These are phyloP conservation scores for Allomyces macrogynus DNA, from an alignment of 192 early-diverging fungal species.

Conservation along the genomic window DNA sequence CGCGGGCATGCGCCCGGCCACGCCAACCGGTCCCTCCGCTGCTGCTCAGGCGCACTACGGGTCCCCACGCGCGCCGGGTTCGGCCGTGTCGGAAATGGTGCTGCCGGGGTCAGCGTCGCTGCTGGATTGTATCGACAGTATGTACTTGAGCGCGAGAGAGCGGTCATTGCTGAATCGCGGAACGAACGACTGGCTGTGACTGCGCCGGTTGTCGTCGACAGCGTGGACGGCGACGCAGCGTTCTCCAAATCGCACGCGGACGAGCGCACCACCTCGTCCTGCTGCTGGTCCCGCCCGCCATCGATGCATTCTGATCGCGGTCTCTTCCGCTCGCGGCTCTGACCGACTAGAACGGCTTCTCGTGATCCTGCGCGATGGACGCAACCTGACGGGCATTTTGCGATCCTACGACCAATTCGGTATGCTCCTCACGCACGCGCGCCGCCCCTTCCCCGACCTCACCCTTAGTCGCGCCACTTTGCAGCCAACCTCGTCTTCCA, in stretches of 20 bases:
- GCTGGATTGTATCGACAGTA: constrained; percentile 86
- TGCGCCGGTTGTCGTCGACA: not conserved
- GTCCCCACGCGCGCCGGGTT: too few species aligned
- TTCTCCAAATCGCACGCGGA: too few species aligned
- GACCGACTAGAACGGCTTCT: constrained; percentile 29
- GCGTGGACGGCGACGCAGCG: not conserved
- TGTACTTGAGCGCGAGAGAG: constrained; percentile 2
- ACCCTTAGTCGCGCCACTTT: not conserved
- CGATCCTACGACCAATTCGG: constrained; percentile 98
- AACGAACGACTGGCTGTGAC: too few species aligned
- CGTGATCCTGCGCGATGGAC: constrained; percentile 80
- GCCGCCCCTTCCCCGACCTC: not conserved
- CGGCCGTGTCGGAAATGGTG: constrained; percentile 6
- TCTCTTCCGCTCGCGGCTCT: not conserved
- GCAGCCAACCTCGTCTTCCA: constrained; percentile 92
- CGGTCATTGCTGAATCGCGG: too few species aligned
- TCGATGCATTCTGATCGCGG: constrained; percentile 1
- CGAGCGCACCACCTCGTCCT: not conserved
- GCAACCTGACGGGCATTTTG: constrained; percentile 80
- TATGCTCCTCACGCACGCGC: constrained; percentile 12
- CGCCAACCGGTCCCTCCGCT: too few species aligned
- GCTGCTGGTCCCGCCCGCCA: not conserved
- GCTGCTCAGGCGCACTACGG: too few species aligned
- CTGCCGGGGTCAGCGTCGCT: constrained; percentile 77
- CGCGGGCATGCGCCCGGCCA: too few species aligned